Percentiles rank a stretch among this genome's conserved stretches.
Conservation (phyloP, 768 basidiomycete genomes). For the Lentinula detonsa region DNA sequence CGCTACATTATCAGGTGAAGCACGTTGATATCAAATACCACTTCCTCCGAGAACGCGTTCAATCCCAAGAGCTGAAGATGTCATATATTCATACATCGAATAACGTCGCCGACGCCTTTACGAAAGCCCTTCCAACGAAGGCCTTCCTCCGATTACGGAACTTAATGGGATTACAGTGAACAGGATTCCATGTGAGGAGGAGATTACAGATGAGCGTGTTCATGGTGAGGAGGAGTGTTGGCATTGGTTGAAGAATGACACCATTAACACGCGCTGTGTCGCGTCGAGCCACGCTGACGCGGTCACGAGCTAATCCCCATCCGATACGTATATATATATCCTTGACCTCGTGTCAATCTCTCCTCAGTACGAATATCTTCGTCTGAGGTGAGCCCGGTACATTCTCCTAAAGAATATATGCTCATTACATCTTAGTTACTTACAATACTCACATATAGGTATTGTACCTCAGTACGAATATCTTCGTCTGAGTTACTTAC, state of each 20-base stretch:
- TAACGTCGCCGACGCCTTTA: constrained; percentile 22
- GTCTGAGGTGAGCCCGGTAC: not conserved
- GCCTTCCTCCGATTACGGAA: not conserved
- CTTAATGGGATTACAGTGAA: not conserved
- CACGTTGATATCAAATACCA: constrained; percentile 23
- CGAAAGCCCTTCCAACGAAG: constrained; percentile 15
- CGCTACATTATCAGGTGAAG: constrained; percentile 18
- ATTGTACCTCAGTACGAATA: too few species aligned
- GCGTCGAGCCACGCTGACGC: not conserved
- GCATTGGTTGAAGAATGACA: not conserved
- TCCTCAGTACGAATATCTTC: not conserved
- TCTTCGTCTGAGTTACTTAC: too few species aligned
- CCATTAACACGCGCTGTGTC: not conserved
- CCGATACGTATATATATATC: not conserved
- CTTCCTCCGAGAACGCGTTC: constrained; percentile 10
- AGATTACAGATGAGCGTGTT: too few species aligned
- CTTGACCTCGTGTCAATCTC: not conserved
- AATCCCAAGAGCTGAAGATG: not conserved
- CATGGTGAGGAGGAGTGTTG: not conserved
- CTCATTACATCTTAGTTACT: not conserved
- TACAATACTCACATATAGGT: too few species aligned
- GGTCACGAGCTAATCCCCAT: not conserved
- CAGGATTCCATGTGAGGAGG: too few species aligned
- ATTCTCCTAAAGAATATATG: too few species aligned
- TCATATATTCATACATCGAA: constrained; percentile 14